Percentiles rank a stretch among this genome's conserved stretches.
Conservation (phyloP, 176 grass and related monocot species). For the Zea mays region Zm-B73-REFERENCE-NAM-5.0 NC_050100.1:2478001-2478500, state of each 20-base stretch:
- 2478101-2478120: neutral
- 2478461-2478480: slow-evolving; percentile 10
- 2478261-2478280: slow-evolving; percentile 84
- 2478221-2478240: neutral
- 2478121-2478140: neutral
- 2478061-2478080: neutral
- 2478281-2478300: slow-evolving; percentile 84
- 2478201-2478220: slow-evolving; percentile 1
- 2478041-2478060: neutral
- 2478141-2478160: neutral
- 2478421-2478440: slow-evolving; percentile 21
- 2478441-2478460: neutral
- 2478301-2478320: slow-evolving; percentile 79
- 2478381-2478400: slow-evolving; percentile 97
- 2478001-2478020: neutral
- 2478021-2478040: neutral
- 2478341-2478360: slow-evolving; percentile 91
- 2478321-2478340: slow-evolving; percentile 94
- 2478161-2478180: neutral
- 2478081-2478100: neutral
- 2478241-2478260: neutral
- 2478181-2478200: neutral
- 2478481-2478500: slow-evolving; percentile 73
- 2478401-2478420: slow-evolving; percentile 53
- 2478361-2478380: slow-evolving; percentile 99